phyloP scores from a whole-genome alignment of 805 yeast species.

The Myxozyma geophila region DNA sequence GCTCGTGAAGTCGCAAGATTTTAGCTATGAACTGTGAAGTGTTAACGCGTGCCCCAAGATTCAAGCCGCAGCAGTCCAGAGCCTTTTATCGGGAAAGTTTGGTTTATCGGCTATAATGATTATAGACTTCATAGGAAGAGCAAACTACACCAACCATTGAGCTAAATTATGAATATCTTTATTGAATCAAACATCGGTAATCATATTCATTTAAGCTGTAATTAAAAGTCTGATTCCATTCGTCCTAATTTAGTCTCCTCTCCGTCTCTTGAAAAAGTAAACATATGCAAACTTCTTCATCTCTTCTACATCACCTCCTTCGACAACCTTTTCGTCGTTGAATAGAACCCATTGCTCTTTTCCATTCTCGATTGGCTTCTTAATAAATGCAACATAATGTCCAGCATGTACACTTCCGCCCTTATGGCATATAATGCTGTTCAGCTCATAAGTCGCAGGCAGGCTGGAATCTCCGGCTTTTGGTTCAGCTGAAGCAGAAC shows the following conservation, averaged over 20 bases:
- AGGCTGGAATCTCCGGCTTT: constrained; percentile 35
- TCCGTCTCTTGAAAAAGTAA: constrained; percentile 47
- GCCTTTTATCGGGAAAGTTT: too few relatives aligned
- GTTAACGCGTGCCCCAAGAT: background rate
- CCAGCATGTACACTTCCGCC: constrained; percentile 91
- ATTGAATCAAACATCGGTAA: background rate
- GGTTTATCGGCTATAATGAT: too few relatives aligned
- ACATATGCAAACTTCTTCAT: constrained; percentile 56
- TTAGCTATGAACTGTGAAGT: background rate
- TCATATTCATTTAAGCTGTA: background rate
- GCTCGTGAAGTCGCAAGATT: too few relatives aligned
- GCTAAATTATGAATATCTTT: too few relatives aligned
- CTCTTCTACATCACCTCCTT: constrained; percentile 49
- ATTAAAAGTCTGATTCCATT: background rate
- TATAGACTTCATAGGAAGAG: too few relatives aligned
- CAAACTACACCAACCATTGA: too few relatives aligned
- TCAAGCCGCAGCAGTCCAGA: background rate
- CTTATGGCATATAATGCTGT: constrained; percentile 81
- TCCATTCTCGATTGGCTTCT: constrained; percentile 46
- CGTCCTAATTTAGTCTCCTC: background rate
- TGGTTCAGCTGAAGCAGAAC: constrained; percentile 22
- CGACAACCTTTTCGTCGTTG: constrained; percentile 87
- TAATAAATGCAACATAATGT: constrained; percentile 82
- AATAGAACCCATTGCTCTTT: constrained; percentile 71
- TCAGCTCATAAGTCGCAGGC: constrained; percentile 54